A percentile compares a stretch with the other conserved stretches of the same genome.
Evolutionary conservation across 202 grass and related monocot species (phyloP).

Genomic region (Musa balbisiana): DNA sequence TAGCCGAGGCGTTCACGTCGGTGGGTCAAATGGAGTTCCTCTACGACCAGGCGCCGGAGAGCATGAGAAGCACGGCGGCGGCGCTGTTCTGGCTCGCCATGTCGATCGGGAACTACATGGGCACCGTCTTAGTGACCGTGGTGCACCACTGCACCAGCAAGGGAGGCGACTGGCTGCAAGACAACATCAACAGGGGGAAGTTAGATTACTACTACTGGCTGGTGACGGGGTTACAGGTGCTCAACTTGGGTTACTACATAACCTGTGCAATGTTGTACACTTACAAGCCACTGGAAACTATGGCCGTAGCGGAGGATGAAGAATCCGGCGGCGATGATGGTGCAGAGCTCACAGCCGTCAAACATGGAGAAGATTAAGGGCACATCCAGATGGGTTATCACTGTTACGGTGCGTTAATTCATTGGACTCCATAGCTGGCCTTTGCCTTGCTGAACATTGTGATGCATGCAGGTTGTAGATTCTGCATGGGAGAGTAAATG

Average conservation of each 20-base stretch:
- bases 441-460: not conserved
- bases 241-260: slow-evolving; percentile 49
- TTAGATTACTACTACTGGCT: slow-evolving; percentile 58
- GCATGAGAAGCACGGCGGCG: slow-evolving; percentile 57
- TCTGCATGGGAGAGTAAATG: not conserved
- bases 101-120: slow-evolving; percentile 50
- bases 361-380: not conserved
- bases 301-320: slow-evolving; percentile 12
- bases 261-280: slow-evolving; percentile 44
- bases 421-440: not conserved
- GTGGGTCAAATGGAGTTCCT: slow-evolving; percentile 65
- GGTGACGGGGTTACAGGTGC: slow-evolving; percentile 38
- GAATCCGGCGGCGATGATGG: not conserved
- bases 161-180: slow-evolving; percentile 51
- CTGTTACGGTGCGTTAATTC: not conserved
- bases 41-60: slow-evolving; percentile 64
- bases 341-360: not conserved
- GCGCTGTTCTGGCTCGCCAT: slow-evolving; percentile 50
- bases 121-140: slow-evolving; percentile 42
- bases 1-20: slow-evolving; percentile 39
- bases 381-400: not conserved
- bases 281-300: slow-evolving; percentile 38
- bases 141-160: slow-evolving; percentile 37
- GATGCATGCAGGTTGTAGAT: not conserved
- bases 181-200: slow-evolving; percentile 49